Conservation (phyloP, 768 basidiomycete species). For the Calocera cornea region DNA sequence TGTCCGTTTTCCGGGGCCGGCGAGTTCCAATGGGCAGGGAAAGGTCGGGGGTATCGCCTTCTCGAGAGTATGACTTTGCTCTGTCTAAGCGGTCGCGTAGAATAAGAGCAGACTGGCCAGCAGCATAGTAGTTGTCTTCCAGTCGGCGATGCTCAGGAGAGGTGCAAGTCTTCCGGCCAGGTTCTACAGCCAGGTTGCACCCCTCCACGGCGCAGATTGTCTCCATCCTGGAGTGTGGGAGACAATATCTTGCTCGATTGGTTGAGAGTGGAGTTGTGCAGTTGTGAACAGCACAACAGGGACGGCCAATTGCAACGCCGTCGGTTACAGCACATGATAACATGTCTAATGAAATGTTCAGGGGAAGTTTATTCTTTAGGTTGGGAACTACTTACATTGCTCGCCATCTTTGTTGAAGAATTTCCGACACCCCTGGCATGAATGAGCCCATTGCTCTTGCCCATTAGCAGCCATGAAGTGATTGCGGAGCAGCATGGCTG, state of each 20-base stretch:
- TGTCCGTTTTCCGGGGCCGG: background rate
- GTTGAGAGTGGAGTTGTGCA: constrained; percentile 18
- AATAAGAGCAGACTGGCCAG: constrained; percentile 20
- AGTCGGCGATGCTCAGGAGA: constrained; percentile 16
- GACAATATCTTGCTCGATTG: constrained; percentile 14
- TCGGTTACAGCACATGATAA: constrained; percentile 19
- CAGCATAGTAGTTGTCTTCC: constrained; percentile 8
- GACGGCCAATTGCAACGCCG: constrained; percentile 25
- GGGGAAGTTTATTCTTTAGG: background rate
- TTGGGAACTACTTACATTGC: background rate
- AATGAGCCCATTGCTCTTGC: constrained; percentile 6
- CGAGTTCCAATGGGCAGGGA: background rate
- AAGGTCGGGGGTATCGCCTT: background rate
- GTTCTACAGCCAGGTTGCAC: background rate
- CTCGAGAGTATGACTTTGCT: background rate
- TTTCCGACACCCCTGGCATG: constrained; percentile 2
- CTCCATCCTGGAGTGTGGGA: constrained; percentile 7
- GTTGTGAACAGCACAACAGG: constrained; percentile 23
- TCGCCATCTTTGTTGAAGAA: background rate
- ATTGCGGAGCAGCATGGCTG: background rate
- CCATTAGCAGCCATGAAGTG: background rate
- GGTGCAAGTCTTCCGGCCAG: constrained; percentile 15
- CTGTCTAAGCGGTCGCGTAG: constrained; percentile 15
- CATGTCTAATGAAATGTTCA: background rate
- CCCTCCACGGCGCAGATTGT: constrained; percentile 14